These are phyloP conservation scores for Neurospora tetraspora DNA, from an alignment of 495 filamentous ascomycete species.

Conservation along the genomic window DNA sequence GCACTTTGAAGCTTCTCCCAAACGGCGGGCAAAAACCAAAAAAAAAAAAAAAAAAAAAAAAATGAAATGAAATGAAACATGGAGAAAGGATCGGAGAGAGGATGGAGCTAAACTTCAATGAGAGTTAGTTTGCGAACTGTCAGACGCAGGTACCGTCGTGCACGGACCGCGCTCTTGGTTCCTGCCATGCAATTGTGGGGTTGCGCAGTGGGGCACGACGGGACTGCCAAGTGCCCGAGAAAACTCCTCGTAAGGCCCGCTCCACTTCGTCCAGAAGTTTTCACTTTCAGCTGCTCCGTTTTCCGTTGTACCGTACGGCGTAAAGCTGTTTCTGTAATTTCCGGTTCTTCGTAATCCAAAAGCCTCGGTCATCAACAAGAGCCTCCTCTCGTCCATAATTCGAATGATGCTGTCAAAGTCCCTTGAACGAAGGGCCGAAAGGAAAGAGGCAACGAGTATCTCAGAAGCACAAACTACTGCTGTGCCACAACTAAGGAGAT, in stretches of 20 bases:
- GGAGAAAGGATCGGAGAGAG: not conserved
- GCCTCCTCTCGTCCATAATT: not conserved
- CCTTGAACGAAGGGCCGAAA: not conserved
- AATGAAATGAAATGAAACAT: not conserved
- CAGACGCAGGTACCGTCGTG: not conserved
- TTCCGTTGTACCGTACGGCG: not conserved
- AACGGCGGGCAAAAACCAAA: not conserved
- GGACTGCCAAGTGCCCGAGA: not conserved
- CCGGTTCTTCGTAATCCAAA: not conserved
- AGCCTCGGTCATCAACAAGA: not conserved
- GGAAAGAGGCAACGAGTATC: not conserved
- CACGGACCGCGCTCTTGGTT: not conserved
- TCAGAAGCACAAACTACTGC: not conserved
- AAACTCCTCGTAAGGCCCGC: not conserved
- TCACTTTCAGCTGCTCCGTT: not conserved
- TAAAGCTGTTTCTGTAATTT: not conserved
- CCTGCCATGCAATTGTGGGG: not conserved
- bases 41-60: not conserved
- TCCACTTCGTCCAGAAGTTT: not conserved
- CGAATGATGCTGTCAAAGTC: not conserved
- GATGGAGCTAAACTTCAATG: not conserved
- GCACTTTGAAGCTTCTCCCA: not conserved
- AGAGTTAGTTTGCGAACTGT: not conserved
- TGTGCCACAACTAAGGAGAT: not conserved
- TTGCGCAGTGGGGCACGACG: not conserved